Conservation (phyloP, 768 basidiomycete genomes). For the Boletus bicolor region DNA sequence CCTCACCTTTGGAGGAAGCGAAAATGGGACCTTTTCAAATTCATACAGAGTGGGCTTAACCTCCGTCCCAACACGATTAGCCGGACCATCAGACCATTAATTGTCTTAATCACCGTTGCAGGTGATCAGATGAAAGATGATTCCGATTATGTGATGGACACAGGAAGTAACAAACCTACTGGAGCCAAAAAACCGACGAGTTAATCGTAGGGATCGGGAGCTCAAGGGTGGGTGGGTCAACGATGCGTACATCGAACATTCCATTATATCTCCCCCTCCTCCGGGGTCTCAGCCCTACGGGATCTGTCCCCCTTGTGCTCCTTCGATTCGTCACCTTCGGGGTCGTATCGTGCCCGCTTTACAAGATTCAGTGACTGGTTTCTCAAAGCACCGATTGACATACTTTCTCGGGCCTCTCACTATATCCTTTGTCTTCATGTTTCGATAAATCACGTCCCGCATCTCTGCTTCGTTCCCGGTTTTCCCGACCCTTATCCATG, state of each 20-base stretch:
- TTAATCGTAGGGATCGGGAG: background rate
- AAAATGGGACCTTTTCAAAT: constrained; percentile 3
- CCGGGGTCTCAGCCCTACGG: constrained; percentile 70
- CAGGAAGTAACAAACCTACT: background rate
- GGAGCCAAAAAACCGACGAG: background rate
- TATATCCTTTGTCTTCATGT: constrained; percentile 46
- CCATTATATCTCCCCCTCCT: constrained; percentile 82
- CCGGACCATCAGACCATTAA: background rate
- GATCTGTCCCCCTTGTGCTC: constrained; percentile 39
- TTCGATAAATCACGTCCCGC: constrained; percentile 32
- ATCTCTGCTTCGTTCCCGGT: constrained; percentile 48
- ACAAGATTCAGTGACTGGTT: constrained; percentile 10
- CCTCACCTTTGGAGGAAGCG: constrained; percentile 1
- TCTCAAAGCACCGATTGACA: constrained; percentile 7
- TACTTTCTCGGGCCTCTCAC: constrained; percentile 69
- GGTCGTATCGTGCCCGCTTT: constrained; percentile 55
- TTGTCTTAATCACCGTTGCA: background rate
- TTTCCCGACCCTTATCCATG: constrained; percentile 29
- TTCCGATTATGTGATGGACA: background rate
- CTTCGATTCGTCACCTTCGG: constrained; percentile 42
- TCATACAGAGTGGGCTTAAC: background rate
- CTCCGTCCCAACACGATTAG: background rate
- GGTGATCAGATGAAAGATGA: background rate
- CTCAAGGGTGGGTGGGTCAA: background rate
- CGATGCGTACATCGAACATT: constrained; percentile 8